Evolutionary conservation across 306 rosid genomes (phyloP), one percentile per base, ranked within the genome.

Genomic region (Acacia melanoxylon): DNA sequence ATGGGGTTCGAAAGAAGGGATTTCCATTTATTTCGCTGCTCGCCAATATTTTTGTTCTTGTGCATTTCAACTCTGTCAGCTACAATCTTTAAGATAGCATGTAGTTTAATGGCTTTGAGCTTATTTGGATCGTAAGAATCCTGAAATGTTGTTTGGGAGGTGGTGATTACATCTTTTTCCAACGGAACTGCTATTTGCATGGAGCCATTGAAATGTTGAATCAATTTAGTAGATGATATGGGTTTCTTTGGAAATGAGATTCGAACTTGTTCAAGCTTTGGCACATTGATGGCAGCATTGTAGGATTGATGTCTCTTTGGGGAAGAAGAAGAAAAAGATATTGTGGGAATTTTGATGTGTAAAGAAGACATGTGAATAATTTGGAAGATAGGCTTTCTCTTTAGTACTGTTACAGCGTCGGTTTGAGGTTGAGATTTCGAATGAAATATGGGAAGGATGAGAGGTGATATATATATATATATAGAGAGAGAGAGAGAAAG

Each of bases 1-100:
- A 88, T 81, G 79, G 93, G 85, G 74, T 88, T 89, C 0, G 90
- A 24, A 1, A 88, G 78, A 54, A 89, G 94, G 13, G 72, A 42
- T 54, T 92, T 89, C 97, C 94, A 92, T 65, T 92, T 90, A 19
- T 87, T 80, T 1, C 94, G 86, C 29, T 89, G 92, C 2, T 83
- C 62, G 13, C 87, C 82, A 1, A 92, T 37, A 85, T 90, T 92
- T 35, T 35, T 35, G 40, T 35, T 35, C n/a, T 6, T 71, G 82
- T 92, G 97, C 91, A 91, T 91, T 75, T 89, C 89, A 2, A 89
- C 69, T 17, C 93, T 87, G 59, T 92, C 91, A 0, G 86, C 75
- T 1, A 90, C 90, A 19, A 77, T 81, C 67, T 87, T 89, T 8
- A 90, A 78, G 72, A 90, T 61, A 6, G 83, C 89, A 10, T 88